A percentile compares a stretch with the other conserved stretches of the same genome.
Conservation (phyloP, 192 early-diverging fungal genomes). For the Thamnidium elegans region DNA sequence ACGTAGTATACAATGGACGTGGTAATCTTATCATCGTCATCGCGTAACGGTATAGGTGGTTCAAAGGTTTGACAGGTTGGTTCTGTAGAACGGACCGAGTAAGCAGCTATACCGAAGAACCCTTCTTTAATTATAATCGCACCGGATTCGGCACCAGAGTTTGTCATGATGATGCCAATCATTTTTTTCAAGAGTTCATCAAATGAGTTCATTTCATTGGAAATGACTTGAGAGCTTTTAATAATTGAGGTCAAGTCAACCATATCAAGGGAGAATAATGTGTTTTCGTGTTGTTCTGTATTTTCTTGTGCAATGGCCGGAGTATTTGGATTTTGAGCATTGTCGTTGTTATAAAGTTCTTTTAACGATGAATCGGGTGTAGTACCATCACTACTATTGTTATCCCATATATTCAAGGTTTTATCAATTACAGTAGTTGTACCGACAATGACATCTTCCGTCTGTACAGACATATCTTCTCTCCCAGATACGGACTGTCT, state of each 20-base stretch:
- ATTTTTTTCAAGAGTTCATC: conserved; percentile 27
- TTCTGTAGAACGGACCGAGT: background rate
- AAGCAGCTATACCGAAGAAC: conserved; percentile 19
- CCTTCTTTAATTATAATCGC: conserved; percentile 27
- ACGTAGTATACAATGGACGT: conserved; percentile 25
- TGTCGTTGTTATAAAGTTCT: conserved; percentile 4
- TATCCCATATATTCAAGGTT: background rate
- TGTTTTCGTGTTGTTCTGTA: background rate
- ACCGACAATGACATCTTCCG: conserved; percentile 10
- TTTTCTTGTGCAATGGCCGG: background rate
- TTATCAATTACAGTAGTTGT: background rate
- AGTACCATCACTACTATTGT: conserved; percentile 10
- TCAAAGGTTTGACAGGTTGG: conserved; percentile 9
- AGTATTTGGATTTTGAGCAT: background rate
- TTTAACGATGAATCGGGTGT: conserved; percentile 1
- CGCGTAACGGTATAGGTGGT: conserved; percentile 21
- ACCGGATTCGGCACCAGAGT: conserved; percentile 24
- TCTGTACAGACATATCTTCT: conserved; percentile 14
- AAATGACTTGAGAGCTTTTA: conserved; percentile 36
- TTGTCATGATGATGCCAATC: conserved; percentile 31
- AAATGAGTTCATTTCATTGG: conserved; percentile 37
- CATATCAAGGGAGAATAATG: conserved; percentile 27
- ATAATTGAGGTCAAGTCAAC: conserved; percentile 30
- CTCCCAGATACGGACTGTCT: background rate
- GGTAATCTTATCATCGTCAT: conserved; percentile 11